Percentiles rank a stretch among this genome's conserved stretches.
These are phyloP conservation scores for Penicillium nucicola DNA, from an alignment of 495 filamentous ascomycete species.

Conservation along the genomic window DNA sequence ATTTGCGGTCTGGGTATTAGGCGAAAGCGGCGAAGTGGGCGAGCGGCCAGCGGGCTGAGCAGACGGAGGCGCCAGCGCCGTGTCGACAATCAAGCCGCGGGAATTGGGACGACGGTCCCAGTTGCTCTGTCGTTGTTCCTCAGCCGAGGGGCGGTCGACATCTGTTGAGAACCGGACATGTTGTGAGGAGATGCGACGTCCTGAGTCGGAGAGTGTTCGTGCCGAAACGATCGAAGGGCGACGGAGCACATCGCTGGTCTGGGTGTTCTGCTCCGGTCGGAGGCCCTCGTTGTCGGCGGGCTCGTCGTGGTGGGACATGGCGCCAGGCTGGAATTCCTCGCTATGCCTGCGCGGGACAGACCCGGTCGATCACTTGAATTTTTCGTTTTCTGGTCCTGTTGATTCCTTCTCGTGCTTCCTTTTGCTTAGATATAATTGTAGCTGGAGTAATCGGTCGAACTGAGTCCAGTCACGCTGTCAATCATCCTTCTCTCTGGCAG, in stretches of 20 bases:
- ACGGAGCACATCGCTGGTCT: conserved; percentile 7
- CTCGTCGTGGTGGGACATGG: conserved; percentile 31
- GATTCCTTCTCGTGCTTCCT: not conserved
- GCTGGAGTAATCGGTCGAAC: not conserved
- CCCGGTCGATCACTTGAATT: conserved; percentile 12
- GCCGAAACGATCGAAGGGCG: conserved; percentile 30
- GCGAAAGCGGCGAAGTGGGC: conserved; percentile 34
- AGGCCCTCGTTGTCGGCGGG: conserved; percentile 6
- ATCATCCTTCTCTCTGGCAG: not conserved
- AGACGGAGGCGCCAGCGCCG: conserved; percentile 23
- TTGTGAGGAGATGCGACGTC: conserved; percentile 32
- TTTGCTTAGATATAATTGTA: not conserved
- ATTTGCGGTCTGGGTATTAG: conserved; percentile 6
- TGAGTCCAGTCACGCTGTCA: not conserved
- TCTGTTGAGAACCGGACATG: conserved; percentile 46
- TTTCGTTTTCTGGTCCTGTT: not conserved
- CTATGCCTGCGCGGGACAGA: conserved; percentile 10
- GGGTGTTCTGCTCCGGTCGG: not conserved
- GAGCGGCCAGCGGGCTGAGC: conserved; percentile 18
- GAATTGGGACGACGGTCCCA: conserved; percentile 29
- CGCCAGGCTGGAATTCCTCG: conserved; percentile 4
- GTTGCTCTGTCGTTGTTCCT: conserved; percentile 17
- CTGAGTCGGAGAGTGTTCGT: conserved; percentile 33
- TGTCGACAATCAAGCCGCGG: conserved; percentile 39
- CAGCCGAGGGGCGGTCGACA: conserved; percentile 26